These are phyloP conservation scores for Ulota crispa DNA, from an alignment of 225 moss, liverwort and hornwort genomes.

Conservation along the genomic window DNA sequence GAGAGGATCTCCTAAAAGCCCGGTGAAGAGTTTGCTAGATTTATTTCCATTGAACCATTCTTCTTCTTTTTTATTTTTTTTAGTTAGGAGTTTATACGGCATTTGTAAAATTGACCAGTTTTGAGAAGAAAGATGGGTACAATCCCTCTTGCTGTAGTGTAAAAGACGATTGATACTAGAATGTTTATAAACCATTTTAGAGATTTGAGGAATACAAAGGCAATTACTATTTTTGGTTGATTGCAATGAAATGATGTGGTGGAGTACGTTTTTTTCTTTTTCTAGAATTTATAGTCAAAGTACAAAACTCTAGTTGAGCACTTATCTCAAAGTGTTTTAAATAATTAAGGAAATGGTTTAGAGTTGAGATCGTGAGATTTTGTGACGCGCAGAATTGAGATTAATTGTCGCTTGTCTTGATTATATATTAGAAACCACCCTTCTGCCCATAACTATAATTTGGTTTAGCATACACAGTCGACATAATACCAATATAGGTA, in stretches of 20 bases:
- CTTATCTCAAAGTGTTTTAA: too few relatives aligned
- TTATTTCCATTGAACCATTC: constrained; percentile 19
- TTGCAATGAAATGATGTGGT: neutral
- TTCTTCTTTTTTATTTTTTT: neutral
- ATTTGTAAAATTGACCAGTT: constrained; percentile 44
- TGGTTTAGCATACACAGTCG: too few relatives aligned
- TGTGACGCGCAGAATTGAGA: too few relatives aligned
- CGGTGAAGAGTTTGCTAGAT: constrained; percentile 9
- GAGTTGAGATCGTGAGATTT: too few relatives aligned
- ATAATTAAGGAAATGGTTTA: too few relatives aligned
- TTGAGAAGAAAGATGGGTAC: constrained; percentile 23
- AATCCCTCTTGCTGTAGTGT: constrained; percentile 25
- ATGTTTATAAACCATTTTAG: constrained; percentile 28
- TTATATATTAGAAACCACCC: too few relatives aligned
- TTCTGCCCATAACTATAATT: too few relatives aligned
- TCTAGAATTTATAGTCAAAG: too few relatives aligned
- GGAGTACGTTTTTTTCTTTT: neutral
- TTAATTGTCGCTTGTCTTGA: too few relatives aligned
- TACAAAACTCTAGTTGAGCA: too few relatives aligned
- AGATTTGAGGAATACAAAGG: constrained; percentile 26
- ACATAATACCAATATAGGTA: too few relatives aligned
- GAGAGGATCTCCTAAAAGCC: constrained; percentile 26
- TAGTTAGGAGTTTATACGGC: constrained; percentile 31
- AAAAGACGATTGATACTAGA: constrained; percentile 25
- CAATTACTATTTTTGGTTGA: constrained; percentile 6